Conservation (phyloP, 805 yeast genomes). For the Nadsonia fulvescens region DNA sequence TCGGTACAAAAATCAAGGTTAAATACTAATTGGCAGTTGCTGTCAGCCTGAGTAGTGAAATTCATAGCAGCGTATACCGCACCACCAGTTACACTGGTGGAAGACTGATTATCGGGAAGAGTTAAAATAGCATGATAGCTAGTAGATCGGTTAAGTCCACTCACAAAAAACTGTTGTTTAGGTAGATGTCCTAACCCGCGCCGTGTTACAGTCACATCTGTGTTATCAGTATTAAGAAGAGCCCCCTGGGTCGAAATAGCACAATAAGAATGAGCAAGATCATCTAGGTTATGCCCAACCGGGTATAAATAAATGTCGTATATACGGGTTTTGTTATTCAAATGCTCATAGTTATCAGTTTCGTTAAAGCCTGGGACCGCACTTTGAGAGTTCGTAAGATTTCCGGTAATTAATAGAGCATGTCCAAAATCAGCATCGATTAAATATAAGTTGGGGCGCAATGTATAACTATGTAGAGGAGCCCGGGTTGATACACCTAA, state of each 20-base stretch:
- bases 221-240: slow-evolving; percentile 16
- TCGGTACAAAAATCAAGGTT: slow-evolving; percentile 58
- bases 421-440: slow-evolving; percentile 57
- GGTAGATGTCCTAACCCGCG: slow-evolving; percentile 25
- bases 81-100: slow-evolving; percentile 21
- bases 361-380: slow-evolving; percentile 7
- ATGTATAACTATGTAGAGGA: slow-evolving; percentile 6
- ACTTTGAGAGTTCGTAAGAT: slow-evolving; percentile 19
- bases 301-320: slow-evolving; percentile 10
- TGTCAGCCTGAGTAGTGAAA: slow-evolving; percentile 36
- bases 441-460: slow-evolving; percentile 18
- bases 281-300: slow-evolving; percentile 1
- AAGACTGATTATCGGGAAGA: slow-evolving; percentile 22
- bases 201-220: slow-evolving; percentile 20
- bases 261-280: slow-evolving; percentile 36
- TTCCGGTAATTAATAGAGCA: slow-evolving; percentile 47
- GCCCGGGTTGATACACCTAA: slow-evolving; percentile 28
- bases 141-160: slow-evolving; percentile 42
- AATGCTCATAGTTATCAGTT: slow-evolving; percentile 2
- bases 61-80: slow-evolving; percentile 41
- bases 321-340: slow-evolving; percentile 6
- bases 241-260: slow-evolving; percentile 44
- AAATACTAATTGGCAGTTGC: slow-evolving; percentile 55
- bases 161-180: slow-evolving; percentile 44
- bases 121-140: slow-evolving; percentile 48